Evolutionary conservation across 352 stramenopile genomes (phyloP), one percentile per base, ranked within the genome.

Genomic region (Pythium brachiatum): DNA sequence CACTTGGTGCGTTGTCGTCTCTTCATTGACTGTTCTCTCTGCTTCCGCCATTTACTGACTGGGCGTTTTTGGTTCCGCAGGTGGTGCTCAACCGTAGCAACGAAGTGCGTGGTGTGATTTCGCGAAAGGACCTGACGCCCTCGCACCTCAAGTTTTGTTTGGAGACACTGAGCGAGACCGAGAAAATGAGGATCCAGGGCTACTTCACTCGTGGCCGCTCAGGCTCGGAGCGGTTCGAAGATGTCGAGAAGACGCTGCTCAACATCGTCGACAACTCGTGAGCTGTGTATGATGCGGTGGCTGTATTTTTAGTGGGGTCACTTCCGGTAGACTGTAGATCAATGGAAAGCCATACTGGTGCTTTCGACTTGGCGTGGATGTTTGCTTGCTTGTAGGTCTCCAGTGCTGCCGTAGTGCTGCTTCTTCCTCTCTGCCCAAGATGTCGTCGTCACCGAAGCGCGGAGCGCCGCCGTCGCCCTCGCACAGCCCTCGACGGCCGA

Each of bases 1-100:
- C 97, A 99, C 65, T 81, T 99, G 56, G 78, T 86, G 71, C 26
- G 69, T 59, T 36, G 5, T 16, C 20, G 23, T 29, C 13, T 27
- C 41, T 48, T 3, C 7, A 16, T 25, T n/a, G n/a, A n/a, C n/a
- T n/a, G n/a, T n/a, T n/a, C n/a, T n/a, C n/a, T n/a, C n/a, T n/a
- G n/a, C n/a, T n/a, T n/a, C n/a, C n/a, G n/a, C n/a, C n/a, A n/a
- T n/a, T n/a, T n/a, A n/a, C n/a, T n/a, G n/a, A n/a, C n/a, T n/a
- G n/a, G n/a, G n/a, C n/a, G n/a, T n/a, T n/a, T n/a, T n/a, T n/a
- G n/a, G n/a, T n/a, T n/a, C n/a, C n/a, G n/a, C 1, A 86, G 70
- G 76, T 92, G 32, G 90, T 98, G 16, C 66, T 98, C 16, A 97
- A 98, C 68, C 81, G 85, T 34, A 79, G 77, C 34, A 96, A 97